These are phyloP conservation scores for Coemansia reversa DNA, from an alignment of 192 early-diverging fungal genomes.

Conservation along the genomic window DNA sequence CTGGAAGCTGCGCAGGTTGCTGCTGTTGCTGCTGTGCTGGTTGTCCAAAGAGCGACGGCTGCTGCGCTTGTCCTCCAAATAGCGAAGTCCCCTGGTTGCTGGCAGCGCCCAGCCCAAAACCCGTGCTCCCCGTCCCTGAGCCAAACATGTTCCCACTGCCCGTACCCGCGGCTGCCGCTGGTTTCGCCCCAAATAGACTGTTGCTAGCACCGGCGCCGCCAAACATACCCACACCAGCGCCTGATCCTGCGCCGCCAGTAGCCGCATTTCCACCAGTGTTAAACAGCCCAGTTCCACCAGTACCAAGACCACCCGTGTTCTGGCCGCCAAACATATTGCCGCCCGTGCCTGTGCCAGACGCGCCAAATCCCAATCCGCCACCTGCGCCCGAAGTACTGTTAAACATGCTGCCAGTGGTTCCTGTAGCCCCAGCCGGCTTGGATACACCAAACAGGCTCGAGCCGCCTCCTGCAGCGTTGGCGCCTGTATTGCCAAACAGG, in stretches of 20 bases:
- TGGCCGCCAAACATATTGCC: conserved; percentile 12
- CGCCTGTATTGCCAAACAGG: conserved; percentile 44
- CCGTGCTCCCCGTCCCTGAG: conserved; percentile 9
- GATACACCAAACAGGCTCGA: neutral
- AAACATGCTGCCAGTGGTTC: conserved; percentile 36
- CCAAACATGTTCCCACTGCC: conserved; percentile 11
- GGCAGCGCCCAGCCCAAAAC: conserved; percentile 4
- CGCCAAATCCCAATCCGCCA: conserved; percentile 12
- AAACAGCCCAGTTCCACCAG: conserved; percentile 16
- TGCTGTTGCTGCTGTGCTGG: conserved; percentile 14
- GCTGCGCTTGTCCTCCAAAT: conserved; percentile 12
- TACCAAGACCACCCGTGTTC: neutral
- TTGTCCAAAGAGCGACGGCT: conserved; percentile 25
- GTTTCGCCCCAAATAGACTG: conserved; percentile 23
- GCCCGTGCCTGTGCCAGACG: neutral
- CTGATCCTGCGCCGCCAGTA: conserved; percentile 17
- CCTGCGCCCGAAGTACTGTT: conserved; percentile 7
- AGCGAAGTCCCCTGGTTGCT: conserved; percentile 1
- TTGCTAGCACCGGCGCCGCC: conserved; percentile 18
- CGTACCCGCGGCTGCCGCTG: conserved; percentile 7
- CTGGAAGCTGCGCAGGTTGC: conserved; percentile 38
- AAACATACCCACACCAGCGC: conserved; percentile 16
- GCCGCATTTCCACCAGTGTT: conserved; percentile 15
- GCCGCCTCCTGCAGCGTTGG: conserved; percentile 16
- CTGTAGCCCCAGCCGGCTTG: conserved; percentile 23